These are phyloP conservation scores for Pleurozium schreberi DNA, from an alignment of 225 moss, liverwort and hornwort genomes.

Conservation along the genomic window DNA sequence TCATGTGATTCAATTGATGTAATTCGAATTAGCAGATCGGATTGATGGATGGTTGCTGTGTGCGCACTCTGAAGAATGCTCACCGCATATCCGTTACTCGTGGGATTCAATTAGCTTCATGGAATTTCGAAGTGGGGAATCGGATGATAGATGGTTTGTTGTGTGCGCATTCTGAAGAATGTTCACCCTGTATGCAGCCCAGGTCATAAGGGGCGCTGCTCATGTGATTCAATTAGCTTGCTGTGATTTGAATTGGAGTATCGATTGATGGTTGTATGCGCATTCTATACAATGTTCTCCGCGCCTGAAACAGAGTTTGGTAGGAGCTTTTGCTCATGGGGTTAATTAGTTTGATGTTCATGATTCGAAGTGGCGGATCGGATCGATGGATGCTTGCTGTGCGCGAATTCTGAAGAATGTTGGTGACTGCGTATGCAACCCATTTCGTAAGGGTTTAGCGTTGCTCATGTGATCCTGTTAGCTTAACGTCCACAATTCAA, in stretches of 20 bases:
- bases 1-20: neutral
- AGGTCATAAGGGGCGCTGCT: neutral
- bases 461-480: neutral
- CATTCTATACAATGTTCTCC: neutral
- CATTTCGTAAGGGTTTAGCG: neutral
- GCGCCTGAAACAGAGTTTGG: neutral
- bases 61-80: neutral
- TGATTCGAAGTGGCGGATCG: neutral
- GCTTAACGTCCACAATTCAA: neutral
- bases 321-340: neutral
- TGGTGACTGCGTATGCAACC: neutral
- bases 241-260: neutral
- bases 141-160: neutral
- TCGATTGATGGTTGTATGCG: neutral
- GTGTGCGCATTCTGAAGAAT: neutral
- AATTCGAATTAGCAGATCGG: neutral
- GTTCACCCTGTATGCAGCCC: neutral
- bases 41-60: too few species aligned
- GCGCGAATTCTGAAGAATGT: neutral
- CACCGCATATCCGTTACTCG: neutral
- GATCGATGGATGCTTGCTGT: neutral
- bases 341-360: neutral
- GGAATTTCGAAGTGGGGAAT: neutral
- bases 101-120: neutral
- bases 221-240: neutral